phyloP scores from a whole-genome alignment of 208 protist genomes.

The Trypanosoma mega region DNA sequence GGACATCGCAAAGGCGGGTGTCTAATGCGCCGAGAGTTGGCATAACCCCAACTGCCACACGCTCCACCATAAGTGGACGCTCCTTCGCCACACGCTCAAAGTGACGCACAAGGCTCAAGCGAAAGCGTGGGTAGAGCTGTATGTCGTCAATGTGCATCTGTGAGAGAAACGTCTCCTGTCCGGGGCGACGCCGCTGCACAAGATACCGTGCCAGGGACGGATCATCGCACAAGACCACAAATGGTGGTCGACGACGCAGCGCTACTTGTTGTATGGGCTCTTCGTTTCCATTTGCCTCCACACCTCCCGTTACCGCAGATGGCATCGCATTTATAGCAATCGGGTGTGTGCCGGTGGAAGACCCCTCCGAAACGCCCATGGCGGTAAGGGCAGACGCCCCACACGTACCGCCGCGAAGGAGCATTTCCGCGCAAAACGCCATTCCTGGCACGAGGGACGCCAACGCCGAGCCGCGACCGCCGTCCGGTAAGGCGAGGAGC shows the following conservation, averaged over 20 bases:
- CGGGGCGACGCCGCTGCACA: slow-evolving; percentile 61
- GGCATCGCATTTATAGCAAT: too few species aligned
- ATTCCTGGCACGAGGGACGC: slow-evolving; percentile 46
- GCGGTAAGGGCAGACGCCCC: neutral
- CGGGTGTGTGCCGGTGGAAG: slow-evolving; percentile 9
- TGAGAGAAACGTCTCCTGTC: slow-evolving; percentile 61
- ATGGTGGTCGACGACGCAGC: slow-evolving; percentile 20
- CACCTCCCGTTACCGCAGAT: too few species aligned
- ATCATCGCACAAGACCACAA: slow-evolving; percentile 65
- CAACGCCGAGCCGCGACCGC: slow-evolving; percentile 5
- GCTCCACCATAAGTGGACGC: slow-evolving; percentile 54
- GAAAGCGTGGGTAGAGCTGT: slow-evolving; percentile 82
- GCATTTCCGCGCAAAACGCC: slow-evolving; percentile 72
- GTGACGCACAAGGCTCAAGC: slow-evolving; percentile 71
- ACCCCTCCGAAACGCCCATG: neutral
- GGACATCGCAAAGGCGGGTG: slow-evolving; percentile 53
- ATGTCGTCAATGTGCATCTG: slow-evolving; percentile 71
- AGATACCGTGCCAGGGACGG: slow-evolving; percentile 56
- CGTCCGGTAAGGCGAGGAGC: slow-evolving; percentile 39
- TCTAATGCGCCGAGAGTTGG: slow-evolving; percentile 36
- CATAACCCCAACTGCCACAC: slow-evolving; percentile 38
- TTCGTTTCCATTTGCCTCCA: too few species aligned
- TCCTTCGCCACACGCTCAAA: slow-evolving; percentile 54
- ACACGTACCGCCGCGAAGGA: slow-evolving; percentile 38
- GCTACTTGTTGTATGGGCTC: neutral